These are phyloP conservation scores for Colletotrichum salicis DNA, from an alignment of 2,329 filamentous ascomycete genomes.

Conservation along the genomic window DNA sequence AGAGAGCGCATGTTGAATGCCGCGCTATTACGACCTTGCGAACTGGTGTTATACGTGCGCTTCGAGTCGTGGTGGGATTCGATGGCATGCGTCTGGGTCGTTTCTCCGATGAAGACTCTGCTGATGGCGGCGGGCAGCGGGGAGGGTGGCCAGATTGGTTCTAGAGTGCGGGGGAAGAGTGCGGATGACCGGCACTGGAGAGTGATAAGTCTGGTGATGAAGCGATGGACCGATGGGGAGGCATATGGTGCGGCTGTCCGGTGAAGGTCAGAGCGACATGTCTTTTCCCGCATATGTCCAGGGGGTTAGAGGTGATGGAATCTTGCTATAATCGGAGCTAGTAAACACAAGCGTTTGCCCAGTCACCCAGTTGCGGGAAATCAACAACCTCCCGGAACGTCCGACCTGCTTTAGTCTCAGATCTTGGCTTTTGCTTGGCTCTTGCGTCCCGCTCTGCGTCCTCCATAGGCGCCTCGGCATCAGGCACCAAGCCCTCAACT, in stretches of 20 bases:
- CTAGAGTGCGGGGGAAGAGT: not conserved
- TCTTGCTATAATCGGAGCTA: not conserved
- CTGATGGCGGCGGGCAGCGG: too few relatives aligned
- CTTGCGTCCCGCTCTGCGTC: not conserved
- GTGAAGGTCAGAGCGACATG: not conserved
- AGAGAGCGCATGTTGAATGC: not conserved
- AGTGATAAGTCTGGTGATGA: not conserved
- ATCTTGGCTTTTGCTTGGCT: not conserved
- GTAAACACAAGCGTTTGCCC: not conserved
- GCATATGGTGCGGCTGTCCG: not conserved
- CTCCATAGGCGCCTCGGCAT: not conserved
- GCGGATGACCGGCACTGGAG: not conserved
- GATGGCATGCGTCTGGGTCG: not conserved
- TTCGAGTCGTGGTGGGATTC: not conserved
- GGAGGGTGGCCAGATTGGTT: not conserved
- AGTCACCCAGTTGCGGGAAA: not conserved
- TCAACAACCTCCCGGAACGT: too few relatives aligned
- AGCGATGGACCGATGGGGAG: not conserved
- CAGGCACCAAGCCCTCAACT: not conserved
- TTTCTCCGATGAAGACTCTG: not conserved
- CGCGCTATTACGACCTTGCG: slow-evolving; percentile 6
- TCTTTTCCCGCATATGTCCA: not conserved
- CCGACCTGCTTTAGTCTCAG: too few relatives aligned
- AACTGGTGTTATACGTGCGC: not conserved
- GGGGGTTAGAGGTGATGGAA: not conserved